phyloP scores from a whole-genome alignment of 495 filamentous ascomycete species.

The Trypethelium eluteriae region DNA sequence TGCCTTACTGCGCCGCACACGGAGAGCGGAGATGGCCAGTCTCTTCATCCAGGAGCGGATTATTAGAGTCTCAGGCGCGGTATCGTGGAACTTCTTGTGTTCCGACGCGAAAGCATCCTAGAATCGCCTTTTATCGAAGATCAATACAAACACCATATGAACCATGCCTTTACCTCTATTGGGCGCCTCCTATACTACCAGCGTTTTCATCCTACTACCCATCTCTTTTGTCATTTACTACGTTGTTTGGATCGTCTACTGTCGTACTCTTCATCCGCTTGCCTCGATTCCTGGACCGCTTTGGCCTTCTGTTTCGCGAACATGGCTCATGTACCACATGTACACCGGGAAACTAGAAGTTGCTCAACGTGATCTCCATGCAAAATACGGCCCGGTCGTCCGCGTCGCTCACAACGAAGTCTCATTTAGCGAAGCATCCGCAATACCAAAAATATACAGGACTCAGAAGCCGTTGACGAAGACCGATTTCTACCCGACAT shows the following conservation, averaged over 20 bases:
- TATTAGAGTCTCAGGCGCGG: background rate
- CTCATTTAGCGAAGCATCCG: slow-evolving; percentile 26
- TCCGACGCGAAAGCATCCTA: background rate
- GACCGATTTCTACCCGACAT: slow-evolving; percentile 25
- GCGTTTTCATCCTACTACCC: background rate
- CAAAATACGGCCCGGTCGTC: slow-evolving; percentile 25
- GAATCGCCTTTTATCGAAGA: background rate
- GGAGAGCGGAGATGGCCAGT: too few species aligned
- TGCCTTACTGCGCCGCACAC: too few species aligned
- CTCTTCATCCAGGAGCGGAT: too few species aligned
- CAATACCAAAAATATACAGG: slow-evolving; percentile 33
- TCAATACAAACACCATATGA: background rate
- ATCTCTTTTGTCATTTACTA: slow-evolving; percentile 9
- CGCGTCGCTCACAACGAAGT: slow-evolving; percentile 30
- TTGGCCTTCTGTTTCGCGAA: slow-evolving; percentile 23
- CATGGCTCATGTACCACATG: slow-evolving; percentile 30
- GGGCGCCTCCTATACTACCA: background rate
- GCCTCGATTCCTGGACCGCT: slow-evolving; percentile 28
- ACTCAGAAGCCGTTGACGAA: slow-evolving; percentile 32
- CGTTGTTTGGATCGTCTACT: slow-evolving; percentile 21
- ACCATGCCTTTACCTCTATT: background rate
- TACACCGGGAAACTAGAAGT: slow-evolving; percentile 27
- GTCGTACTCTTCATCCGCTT: slow-evolving; percentile 23
- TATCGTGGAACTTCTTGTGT: background rate
- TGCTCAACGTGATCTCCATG: slow-evolving; percentile 25